Evolutionary conservation across 2,329 filamentous ascomycete species (phyloP).

Genomic region (Clonostachys chloroleuca): DNA sequence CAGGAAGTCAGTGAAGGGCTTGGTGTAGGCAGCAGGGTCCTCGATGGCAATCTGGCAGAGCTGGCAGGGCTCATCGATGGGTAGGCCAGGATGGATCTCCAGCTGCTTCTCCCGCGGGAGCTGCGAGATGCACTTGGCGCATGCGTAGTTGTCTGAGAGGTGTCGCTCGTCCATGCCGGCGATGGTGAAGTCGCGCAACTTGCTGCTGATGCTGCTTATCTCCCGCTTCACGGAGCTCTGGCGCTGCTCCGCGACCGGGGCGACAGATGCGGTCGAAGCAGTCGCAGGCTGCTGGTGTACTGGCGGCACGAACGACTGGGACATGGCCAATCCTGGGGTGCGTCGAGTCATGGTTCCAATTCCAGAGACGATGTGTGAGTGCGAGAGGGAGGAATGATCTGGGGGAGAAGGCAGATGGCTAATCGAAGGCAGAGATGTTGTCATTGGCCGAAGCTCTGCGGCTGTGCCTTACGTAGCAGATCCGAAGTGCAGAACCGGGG

Average conservation of each 20-base stretch:
- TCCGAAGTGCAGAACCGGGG: too few relatives aligned
- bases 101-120: constrained; percentile 17
- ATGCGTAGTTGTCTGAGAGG: constrained; percentile 24
- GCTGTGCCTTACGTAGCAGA: too few relatives aligned
- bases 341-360: constrained; percentile 3
- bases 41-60: constrained; percentile 23
- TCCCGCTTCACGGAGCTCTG: not conserved
- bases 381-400: too few relatives aligned
- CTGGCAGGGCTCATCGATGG: constrained; percentile 6
- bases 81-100: constrained; percentile 23
- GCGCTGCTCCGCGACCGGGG: not conserved
- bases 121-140: constrained; percentile 29
- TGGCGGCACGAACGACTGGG: constrained; percentile 3
- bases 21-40: constrained; percentile 64
- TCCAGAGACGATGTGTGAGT: too few relatives aligned
- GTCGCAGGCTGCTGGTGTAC: constrained; percentile 2
- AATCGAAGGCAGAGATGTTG: too few relatives aligned
- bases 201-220: not conserved
- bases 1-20: constrained; percentile 85
- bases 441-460: too few relatives aligned
- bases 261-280: not conserved
- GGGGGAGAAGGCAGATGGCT: too few relatives aligned
- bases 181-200: constrained; percentile 36
- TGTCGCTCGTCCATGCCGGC: constrained; percentile 31
- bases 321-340: constrained; percentile 3